Percentiles rank a stretch among this genome's conserved stretches.
phyloP scores from a whole-genome alignment of 495 filamentous ascomycete species.

The Darksidea phi region DNA sequence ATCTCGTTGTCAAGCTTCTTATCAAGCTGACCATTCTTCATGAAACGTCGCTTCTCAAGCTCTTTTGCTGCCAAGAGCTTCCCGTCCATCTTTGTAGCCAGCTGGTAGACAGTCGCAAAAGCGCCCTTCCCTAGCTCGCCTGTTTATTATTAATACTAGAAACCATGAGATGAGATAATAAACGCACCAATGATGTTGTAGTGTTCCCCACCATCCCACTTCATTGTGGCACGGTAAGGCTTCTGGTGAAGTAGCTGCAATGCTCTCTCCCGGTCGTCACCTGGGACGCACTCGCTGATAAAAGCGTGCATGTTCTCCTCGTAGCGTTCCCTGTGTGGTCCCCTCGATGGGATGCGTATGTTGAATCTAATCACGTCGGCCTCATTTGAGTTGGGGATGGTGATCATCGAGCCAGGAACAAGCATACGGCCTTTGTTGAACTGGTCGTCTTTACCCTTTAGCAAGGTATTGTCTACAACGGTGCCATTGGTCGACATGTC shows the following conservation, averaged over 20 bases:
- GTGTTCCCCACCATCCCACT: constrained; percentile 77
- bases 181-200: constrained; percentile 70
- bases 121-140: constrained; percentile 80
- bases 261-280: constrained; percentile 16
- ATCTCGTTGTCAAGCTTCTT: constrained; percentile 92
- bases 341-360: constrained; percentile 75
- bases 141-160: constrained; percentile 2
- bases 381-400: constrained; percentile 55
- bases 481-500: constrained; percentile 94
- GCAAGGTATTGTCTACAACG: constrained; percentile 66
- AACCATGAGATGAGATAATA: not conserved
- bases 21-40: constrained; percentile 81
- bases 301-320: constrained; percentile 58
- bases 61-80: constrained; percentile 84
- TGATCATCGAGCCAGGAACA: constrained; percentile 67
- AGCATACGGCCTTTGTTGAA: constrained; percentile 58
- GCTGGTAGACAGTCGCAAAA: constrained; percentile 86
- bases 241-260: constrained; percentile 11
- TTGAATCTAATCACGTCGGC: constrained; percentile 64
- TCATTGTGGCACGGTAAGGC: constrained; percentile 43
- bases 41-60: constrained; percentile 82
- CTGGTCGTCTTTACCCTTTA: constrained; percentile 48
- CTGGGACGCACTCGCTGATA: constrained; percentile 34
- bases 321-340: constrained; percentile 60
- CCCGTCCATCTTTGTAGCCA: constrained; percentile 77